Percentiles rank a stretch among this genome's conserved stretches.
Evolutionary conservation across 148 eudicot species (phyloP).

Genomic region (Arbutus unedo): DNA sequence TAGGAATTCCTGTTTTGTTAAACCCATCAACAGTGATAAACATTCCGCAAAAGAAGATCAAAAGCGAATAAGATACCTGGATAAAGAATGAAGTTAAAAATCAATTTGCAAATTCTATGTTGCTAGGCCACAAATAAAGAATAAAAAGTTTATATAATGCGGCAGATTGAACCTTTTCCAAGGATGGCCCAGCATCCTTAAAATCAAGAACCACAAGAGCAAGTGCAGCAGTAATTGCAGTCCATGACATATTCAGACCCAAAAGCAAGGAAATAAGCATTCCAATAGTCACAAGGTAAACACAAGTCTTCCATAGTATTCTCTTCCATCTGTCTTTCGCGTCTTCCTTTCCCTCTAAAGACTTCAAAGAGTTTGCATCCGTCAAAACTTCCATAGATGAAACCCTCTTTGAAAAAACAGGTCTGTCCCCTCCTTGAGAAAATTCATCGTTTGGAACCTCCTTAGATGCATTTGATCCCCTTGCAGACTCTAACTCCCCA

Average conservation of each 20-base stretch:
- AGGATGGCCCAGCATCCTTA: conserved; percentile 29
- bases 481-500: conserved; percentile 25
- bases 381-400: conserved; percentile 14
- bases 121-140: neutral
- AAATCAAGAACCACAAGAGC: conserved; percentile 86
- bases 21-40: conserved; percentile 90
- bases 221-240: conserved; percentile 86
- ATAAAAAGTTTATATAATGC: neutral
- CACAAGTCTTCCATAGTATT: conserved; percentile 71
- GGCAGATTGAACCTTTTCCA: conserved; percentile 59
- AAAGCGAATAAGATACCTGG: conserved; percentile 82
- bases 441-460: conserved; percentile 27
- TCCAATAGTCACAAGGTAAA: conserved; percentile 69
- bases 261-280: conserved; percentile 67
- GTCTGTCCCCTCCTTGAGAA: conserved; percentile 27
- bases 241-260: conserved; percentile 92
- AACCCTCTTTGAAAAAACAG: conserved; percentile 19
- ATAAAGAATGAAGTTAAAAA: neutral
- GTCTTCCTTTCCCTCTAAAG: conserved; percentile 23
- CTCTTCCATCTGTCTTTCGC: conserved; percentile 44
- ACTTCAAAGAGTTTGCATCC: neutral
- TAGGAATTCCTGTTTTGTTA: conserved; percentile 81
- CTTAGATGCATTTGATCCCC: conserved; percentile 36
- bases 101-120: neutral
- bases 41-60: conserved; percentile 94